A percentile compares a stretch with the other conserved stretches of the same genome.
Evolutionary conservation across 1,284 basidiomycete genomes (phyloP).

Genomic region (Irpex sp.): DNA sequence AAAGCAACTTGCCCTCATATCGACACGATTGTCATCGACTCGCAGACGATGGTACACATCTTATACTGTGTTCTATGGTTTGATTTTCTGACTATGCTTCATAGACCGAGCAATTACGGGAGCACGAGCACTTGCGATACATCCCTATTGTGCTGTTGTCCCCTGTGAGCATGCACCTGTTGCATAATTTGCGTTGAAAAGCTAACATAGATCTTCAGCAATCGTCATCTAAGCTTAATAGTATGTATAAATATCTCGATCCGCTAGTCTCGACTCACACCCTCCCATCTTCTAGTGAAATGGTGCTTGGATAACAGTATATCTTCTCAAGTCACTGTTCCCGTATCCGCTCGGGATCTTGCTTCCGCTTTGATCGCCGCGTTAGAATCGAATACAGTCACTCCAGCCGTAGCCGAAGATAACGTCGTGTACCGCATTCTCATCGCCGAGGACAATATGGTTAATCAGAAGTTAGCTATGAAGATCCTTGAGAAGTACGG

Average conservation of each 20-base stretch:
- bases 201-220: conserved; percentile 16
- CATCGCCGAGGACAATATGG: conserved; percentile 97
- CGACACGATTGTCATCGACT: conserved; percentile 96
- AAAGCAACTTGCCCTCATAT: conserved; percentile 85
- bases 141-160: conserved; percentile 96
- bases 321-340: conserved; percentile 88
- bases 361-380: conserved; percentile 92
- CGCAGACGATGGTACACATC: conserved; percentile 71
- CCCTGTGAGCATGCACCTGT: conserved; percentile 38
- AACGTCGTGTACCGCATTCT: conserved; percentile 91
- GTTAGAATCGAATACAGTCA: conserved; percentile 88
- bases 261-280: background rate
- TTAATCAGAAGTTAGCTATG: conserved; percentile 96
- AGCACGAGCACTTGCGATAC: conserved; percentile 93
- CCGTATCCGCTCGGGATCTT: conserved; percentile 86
- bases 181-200: background rate
- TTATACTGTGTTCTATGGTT: conserved; percentile 1
- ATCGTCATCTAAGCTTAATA: conserved; percentile 67
- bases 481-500: conserved; percentile 98
- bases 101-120: conserved; percentile 84
- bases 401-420: conserved; percentile 74
- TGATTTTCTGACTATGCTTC: conserved; percentile 8
- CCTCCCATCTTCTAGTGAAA: conserved; percentile 54
- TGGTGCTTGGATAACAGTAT: conserved; percentile 92
- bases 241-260: conserved; percentile 40